Evolutionary conservation across 2,329 filamentous ascomycete genomes (phyloP).

Genomic region (Fusarium veterinarium): DNA sequence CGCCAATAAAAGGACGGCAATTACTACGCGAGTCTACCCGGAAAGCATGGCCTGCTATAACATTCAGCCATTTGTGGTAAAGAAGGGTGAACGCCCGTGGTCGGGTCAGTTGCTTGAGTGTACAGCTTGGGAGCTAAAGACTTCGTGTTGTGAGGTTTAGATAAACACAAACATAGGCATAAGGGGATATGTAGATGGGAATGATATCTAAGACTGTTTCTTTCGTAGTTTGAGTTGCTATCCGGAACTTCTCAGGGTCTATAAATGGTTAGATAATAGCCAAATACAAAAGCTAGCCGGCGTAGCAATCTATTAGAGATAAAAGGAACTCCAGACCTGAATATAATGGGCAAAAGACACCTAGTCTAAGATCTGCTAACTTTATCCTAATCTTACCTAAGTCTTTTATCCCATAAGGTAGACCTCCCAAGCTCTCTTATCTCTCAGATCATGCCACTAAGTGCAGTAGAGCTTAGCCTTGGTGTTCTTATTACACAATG

Average conservation of each 20-base stretch:
- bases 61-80: background rate
- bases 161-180: rapidly evolving
- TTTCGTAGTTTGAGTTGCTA: no score
- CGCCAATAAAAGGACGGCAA: background rate
- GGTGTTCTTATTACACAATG: rapidly evolving
- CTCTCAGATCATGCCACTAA: no score
- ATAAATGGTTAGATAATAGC: rapidly evolving
- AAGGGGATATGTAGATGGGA: rapidly evolving
- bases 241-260: rapidly evolving
- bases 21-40: background rate
- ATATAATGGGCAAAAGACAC: rapidly evolving
- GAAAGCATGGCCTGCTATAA: background rate
- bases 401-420: rapidly evolving
- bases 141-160: rapidly evolving
- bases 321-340: rapidly evolving
- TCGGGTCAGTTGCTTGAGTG: background rate
- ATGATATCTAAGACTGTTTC: background rate
- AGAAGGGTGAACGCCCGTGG: background rate
- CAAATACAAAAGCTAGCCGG: rapidly evolving
- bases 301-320: rapidly evolving
- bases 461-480: rapidly evolving
- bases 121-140: background rate
- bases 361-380: background rate
- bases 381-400: rapidly evolving
- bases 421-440: rapidly evolving